phyloP scores from a whole-genome alignment of 257 asterid species.

The Paulownia fortunei region DNA sequence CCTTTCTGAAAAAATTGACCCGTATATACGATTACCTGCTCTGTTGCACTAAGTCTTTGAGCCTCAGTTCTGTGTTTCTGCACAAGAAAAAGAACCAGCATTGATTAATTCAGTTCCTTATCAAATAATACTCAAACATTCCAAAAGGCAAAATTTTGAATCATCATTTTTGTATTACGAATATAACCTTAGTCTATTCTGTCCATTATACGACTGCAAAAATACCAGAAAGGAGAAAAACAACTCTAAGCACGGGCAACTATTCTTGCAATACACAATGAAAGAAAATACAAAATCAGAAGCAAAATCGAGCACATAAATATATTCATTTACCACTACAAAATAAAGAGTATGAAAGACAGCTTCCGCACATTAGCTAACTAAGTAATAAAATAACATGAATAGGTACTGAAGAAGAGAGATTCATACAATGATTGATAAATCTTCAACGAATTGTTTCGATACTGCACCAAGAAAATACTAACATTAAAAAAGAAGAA shows the following conservation, averaged over 20 bases:
- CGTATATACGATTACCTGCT: conserved; percentile 57
- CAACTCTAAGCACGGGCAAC: conserved; percentile 13
- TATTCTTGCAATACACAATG: not conserved
- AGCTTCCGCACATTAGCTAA: conserved; percentile 17
- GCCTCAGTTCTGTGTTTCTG: conserved; percentile 82
- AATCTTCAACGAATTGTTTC: conserved; percentile 67
- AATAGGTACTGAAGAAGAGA: conserved; percentile 18
- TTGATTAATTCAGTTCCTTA: conserved; percentile 6
- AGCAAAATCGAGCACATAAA: no score
- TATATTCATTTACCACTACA: no score
- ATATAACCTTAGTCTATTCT: not conserved
- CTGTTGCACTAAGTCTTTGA: conserved; percentile 59
- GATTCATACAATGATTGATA: conserved; percentile 71
- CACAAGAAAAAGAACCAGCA: conserved; percentile 32
- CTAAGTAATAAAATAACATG: not conserved
- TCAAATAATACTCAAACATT: conserved; percentile 1
- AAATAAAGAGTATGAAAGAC: no score
- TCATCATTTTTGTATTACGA: no score
- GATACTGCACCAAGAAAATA: conserved; percentile 56
- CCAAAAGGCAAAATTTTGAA: not conserved
- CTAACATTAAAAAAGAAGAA: not conserved
- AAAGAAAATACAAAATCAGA: not conserved
- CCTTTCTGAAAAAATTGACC: not conserved
- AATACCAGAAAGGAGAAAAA: not conserved
- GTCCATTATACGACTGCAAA: not conserved